These are phyloP conservation scores for Trichoderma sp. DNA, from an alignment of 2,329 filamentous ascomycete species.

Conservation along the genomic window DNA sequence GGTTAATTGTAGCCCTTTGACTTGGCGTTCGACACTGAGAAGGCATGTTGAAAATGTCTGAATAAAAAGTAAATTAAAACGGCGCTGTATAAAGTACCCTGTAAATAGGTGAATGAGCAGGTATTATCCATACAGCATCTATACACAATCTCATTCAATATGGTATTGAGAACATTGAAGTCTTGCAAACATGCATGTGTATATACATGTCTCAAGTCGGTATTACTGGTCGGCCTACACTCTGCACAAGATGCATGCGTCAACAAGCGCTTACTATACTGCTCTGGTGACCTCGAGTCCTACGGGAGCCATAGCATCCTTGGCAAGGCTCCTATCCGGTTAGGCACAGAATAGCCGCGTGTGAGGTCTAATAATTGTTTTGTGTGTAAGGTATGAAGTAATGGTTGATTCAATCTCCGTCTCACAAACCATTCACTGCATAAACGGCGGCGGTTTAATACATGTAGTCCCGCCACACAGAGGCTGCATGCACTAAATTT, in stretches of 20 bases:
- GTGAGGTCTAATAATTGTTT: neutral
- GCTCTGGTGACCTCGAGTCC: neutral
- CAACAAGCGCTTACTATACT: conserved; percentile 7
- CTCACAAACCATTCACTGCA: neutral
- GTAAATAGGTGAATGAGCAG: neutral
- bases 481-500: neutral
- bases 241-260: neutral
- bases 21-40: neutral
- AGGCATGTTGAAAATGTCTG: neutral
- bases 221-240: neutral
- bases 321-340: neutral
- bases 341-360: neutral
- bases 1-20: neutral
- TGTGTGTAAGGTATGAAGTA: neutral
- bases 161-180: neutral
- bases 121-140: neutral
- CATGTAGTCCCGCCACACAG: neutral
- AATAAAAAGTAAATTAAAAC: neutral
- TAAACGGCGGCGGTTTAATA: neutral
- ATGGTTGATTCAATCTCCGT: neutral
- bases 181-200: neutral
- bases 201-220: neutral
- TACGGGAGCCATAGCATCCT: neutral
- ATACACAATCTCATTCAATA: neutral
- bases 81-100: neutral